Conservation (phyloP, 2,329 filamentous ascomycete species). For the Claviceps sp. region DNA sequence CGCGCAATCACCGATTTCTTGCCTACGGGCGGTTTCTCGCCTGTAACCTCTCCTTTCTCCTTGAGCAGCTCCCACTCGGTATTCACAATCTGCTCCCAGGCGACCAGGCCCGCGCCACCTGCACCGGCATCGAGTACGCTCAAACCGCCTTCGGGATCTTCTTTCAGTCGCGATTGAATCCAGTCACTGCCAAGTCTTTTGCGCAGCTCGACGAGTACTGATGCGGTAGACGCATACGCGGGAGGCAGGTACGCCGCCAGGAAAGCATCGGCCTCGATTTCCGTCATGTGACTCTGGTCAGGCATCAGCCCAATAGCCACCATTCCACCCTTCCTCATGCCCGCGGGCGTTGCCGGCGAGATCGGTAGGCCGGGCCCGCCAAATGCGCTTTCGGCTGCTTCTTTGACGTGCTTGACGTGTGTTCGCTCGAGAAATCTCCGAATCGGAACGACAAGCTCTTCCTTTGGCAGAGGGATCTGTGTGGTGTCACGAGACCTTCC, state of each 20-base stretch:
- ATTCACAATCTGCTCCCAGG: constrained; percentile 64
- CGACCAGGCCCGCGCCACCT: constrained; percentile 58
- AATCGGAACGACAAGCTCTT: constrained; percentile 57
- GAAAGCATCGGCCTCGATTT: constrained; percentile 64
- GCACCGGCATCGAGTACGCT: constrained; percentile 62
- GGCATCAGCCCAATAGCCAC: constrained; percentile 51
- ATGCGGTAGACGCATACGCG: constrained; percentile 54
- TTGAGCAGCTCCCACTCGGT: constrained; percentile 68
- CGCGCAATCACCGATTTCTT: constrained; percentile 72
- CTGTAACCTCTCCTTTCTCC: constrained; percentile 30
- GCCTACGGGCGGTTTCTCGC: constrained; percentile 38
- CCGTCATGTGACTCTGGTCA: constrained; percentile 51
- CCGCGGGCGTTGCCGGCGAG: constrained; percentile 56
- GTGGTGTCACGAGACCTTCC: constrained; percentile 61
- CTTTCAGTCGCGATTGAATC: constrained; percentile 49
- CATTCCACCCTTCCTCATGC: constrained; percentile 44
- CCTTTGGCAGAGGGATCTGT: constrained; percentile 61
- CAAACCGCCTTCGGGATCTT: constrained; percentile 41
- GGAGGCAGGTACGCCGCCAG: constrained; percentile 56
- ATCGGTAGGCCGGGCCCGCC: constrained; percentile 65
- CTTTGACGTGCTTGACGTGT: constrained; percentile 60
- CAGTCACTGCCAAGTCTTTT: constrained; percentile 59
- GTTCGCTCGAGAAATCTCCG: constrained; percentile 51
- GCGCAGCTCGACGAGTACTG: constrained; percentile 58
- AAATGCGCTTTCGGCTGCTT: constrained; percentile 59